Evolutionary conservation across 805 yeast species (phyloP).

Genomic region (Yarrowia sp.): DNA sequence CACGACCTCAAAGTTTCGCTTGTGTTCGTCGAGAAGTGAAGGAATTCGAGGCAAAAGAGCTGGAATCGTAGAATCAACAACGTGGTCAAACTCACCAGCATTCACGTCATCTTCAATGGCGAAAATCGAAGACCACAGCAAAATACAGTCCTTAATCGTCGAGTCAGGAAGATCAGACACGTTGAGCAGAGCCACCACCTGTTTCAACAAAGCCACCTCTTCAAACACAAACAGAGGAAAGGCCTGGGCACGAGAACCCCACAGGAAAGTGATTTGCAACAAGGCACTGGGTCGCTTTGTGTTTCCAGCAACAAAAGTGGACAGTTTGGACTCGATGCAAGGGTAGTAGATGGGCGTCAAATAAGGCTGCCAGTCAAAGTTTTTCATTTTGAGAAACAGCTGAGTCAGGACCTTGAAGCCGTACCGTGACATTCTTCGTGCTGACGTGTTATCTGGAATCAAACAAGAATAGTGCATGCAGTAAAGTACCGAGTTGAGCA

Average conservation of each 20-base stretch:
- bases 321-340: conserved; percentile 63
- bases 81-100: conserved; percentile 35
- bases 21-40: conserved; percentile 27
- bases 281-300: conserved; percentile 79
- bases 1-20: conserved; percentile 26
- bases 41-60: conserved; percentile 33
- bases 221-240: conserved; percentile 54
- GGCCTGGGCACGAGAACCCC: conserved; percentile 51
- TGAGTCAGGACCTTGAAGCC: conserved; percentile 63
- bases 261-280: conserved; percentile 57
- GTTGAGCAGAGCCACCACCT: conserved; percentile 54
- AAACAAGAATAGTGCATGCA: conserved; percentile 53
- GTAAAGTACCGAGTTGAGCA: conserved; percentile 57
- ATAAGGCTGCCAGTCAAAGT: conserved; percentile 51
- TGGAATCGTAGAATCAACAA: conserved; percentile 34
- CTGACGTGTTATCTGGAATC: conserved; percentile 35
- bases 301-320: conserved; percentile 68
- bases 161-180: conserved; percentile 61
- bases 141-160: conserved; percentile 48
- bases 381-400: conserved; percentile 54
- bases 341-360: conserved; percentile 50
- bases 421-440: conserved; percentile 58
- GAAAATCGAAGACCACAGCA: conserved; percentile 49
- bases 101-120: conserved; percentile 48
- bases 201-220: conserved; percentile 50